Base-by-base conservation (phyloP, 192 early-diverging fungal genomes). In the Allomyces macrogynus region DNA sequence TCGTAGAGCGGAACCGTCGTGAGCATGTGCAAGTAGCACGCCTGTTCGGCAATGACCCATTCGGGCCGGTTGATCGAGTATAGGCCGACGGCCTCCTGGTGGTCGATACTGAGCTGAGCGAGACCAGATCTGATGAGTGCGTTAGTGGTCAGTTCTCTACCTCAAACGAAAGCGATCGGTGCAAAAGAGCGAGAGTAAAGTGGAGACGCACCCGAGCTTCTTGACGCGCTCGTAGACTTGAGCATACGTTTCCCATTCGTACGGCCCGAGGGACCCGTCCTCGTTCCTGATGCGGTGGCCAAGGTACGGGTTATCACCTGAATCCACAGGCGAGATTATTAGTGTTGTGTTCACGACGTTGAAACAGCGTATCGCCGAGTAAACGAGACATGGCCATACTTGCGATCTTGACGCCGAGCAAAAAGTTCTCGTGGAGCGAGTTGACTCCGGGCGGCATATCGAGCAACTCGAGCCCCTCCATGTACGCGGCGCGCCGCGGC, bases 1-100 rank as follows among this genome's bases (percentile, higher is more conserved):
- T 95, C 93, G 76, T 94, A 95, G 9, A 98, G 74, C 7, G 95
- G 86, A 23, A 95, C 90, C n/a, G 83, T 82, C 16, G 86, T 80
- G 60, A 87, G 73, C 26, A 76, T 76, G 69, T 86, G 79, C 66
- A 76, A 75, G 67, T 80, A 84, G 24, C 81, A 77, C 12, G 84
- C 84, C 62, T 81, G 77, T 68, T 90, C 87, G 25, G 77, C 76
- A 70, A 88, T 78, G 57, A 57, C 83, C 91, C 89, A 91, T 72
- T 91, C 89, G 62, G 83, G 72, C 27, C 84, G 78, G 75, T 91
- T 91, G 65, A 81, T 76, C 62, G 83, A 76, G 66, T 86, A 87
- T 9, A 93, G 70, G 24, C 91, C 89, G 57, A 90, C 65, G 63
- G 67, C 68, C 40, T 76, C 26, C 60, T 72, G 74, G 42, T 69